Base-by-base conservation (phyloP, 2,329 filamentous ascomycete species). In the Monosporascus sp. region DNA sequence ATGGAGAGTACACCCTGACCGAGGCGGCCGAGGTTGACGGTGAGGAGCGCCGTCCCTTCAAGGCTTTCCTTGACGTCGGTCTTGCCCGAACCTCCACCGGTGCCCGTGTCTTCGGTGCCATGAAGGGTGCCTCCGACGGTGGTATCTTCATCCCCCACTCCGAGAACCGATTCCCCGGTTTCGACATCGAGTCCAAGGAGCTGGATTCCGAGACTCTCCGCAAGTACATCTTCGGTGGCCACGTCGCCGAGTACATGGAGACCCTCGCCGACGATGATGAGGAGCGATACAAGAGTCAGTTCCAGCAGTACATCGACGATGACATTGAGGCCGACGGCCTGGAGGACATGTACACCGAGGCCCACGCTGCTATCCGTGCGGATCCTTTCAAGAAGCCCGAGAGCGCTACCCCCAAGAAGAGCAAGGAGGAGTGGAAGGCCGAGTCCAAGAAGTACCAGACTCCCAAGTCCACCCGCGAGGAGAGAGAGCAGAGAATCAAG, bases 221-320 rank as follows among this genome's bases (percentile, higher is more conserved):
- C 84, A 96, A 92, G 83, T 99, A 99, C 88, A 99, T 99, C 84
- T 93, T 90, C 77, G 94, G 84, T 72, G 93, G 94, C 59, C 94
- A 99, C 85, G 90, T 99, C 62, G 92, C 93, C 66, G 94, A 99
- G 86, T 99, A 99, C 87, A 99, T 99, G 94, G 94, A 99, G 88
- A 94, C 88, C 55, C 89, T 99, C 62, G 94, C 94, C 78, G 94
- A 99, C 70, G 94, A 99, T 74, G 94, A 99, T 73, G 94, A 99
- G 89, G 94, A 99, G 86, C 92, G 94, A 74, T 99, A 90, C 90
- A 93, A 93, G 84, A 86, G 84, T 68, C 94, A 99, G 83, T 99
- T 99, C 88, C 82, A 86, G 76, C 88, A 94, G 79, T 99, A 99
- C 85, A 88, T 96, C 66, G 93, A 99, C 63, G 90, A 96, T 72